Evolutionary conservation across 106 monocot genomes (phyloP).

Genomic region (Agapanthus africanus): DNA sequence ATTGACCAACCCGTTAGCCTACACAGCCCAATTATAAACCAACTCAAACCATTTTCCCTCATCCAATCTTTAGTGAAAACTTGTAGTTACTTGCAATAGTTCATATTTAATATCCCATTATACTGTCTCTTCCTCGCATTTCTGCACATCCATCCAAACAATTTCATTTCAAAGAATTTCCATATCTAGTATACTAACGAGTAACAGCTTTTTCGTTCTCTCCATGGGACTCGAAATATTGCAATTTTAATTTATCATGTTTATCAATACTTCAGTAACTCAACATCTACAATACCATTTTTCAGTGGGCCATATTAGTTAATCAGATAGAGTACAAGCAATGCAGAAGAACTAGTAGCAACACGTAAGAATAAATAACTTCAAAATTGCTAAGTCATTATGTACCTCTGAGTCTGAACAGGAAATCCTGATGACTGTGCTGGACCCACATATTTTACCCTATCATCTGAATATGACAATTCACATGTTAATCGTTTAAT

Average conservation of each 20-base stretch:
- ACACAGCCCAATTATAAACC: too few species aligned
- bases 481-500: not conserved
- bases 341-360: not conserved
- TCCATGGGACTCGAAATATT: not conserved
- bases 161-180: not conserved
- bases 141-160: too few species aligned
- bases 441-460: conserved; percentile 66
- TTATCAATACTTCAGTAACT: too few species aligned
- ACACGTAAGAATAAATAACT: conserved; percentile 14
- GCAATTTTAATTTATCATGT: not conserved
- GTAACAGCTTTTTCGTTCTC: not conserved
- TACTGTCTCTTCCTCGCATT: too few species aligned
- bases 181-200: not conserved
- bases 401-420: conserved; percentile 42
- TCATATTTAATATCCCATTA: too few species aligned
- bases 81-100: too few species aligned
- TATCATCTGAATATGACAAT: conserved; percentile 47
- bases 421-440: conserved; percentile 37
- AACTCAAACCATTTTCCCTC: too few species aligned
- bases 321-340: not conserved
- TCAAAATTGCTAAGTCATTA: conserved; percentile 23
- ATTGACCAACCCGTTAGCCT: too few species aligned
- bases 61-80: too few species aligned
- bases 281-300: not conserved
- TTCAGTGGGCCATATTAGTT: not conserved